These are phyloP conservation scores for Myriosclerotinia scirpicola DNA, from an alignment of 2,329 filamentous ascomycete species.

Conservation along the genomic window DNA sequence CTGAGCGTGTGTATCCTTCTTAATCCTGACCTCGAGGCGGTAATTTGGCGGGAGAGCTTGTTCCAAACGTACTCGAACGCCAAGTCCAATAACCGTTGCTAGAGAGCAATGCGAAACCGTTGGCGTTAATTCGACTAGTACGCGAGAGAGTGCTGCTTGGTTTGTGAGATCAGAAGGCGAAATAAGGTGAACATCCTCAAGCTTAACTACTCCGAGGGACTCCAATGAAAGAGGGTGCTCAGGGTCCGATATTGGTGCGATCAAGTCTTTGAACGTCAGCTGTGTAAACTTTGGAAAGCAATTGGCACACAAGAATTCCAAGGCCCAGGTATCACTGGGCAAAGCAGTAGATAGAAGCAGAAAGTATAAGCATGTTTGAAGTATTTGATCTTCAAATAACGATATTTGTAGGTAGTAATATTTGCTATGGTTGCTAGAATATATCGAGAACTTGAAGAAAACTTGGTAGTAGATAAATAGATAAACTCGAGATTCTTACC, in stretches of 20 bases:
- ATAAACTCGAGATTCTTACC: slow-evolving; percentile 51
- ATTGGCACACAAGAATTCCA: background rate
- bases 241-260: slow-evolving; percentile 91
- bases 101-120: slow-evolving; percentile 97
- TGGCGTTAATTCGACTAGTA: slow-evolving; percentile 87
- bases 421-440: background rate
- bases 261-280: slow-evolving; percentile 67
- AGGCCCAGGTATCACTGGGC: background rate
- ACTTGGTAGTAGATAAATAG: background rate
- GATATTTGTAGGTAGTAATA: background rate
- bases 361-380: background rate
- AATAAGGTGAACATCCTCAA: slow-evolving; percentile 85
- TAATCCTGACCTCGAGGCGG: slow-evolving; percentile 88
- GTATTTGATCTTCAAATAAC: background rate
- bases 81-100: slow-evolving; percentile 92
- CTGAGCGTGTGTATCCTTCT: slow-evolving; percentile 92
- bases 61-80: slow-evolving; percentile 87
- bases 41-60: slow-evolving; percentile 89
- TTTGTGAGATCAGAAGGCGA: slow-evolving; percentile 58
- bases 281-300: slow-evolving; percentile 1
- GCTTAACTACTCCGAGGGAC: slow-evolving; percentile 89
- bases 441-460: background rate
- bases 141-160: slow-evolving; percentile 62
- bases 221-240: slow-evolving; percentile 94
- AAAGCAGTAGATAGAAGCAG: background rate